Evolutionary conservation across 139 green algal genomes (phyloP).

Genomic region (Coelastrella sp.): DNA sequence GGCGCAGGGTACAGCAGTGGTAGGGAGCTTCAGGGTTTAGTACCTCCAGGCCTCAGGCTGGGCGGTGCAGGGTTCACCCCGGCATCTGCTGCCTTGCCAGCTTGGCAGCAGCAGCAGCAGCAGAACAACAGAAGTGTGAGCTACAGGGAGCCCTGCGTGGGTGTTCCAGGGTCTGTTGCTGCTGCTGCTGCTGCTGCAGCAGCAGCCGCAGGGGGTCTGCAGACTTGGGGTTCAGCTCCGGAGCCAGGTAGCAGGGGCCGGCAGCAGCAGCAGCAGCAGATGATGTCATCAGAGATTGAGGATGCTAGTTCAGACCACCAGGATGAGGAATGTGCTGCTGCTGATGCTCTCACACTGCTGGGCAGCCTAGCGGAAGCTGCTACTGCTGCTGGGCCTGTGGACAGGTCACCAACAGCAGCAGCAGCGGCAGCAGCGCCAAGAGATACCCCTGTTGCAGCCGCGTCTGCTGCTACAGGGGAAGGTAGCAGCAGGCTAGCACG

Average conservation of each 20-base stretch:
- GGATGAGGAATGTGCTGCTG: conserved; percentile 34
- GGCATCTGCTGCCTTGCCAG: not conserved
- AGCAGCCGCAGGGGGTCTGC: not conserved
- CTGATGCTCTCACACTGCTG: conserved; percentile 25
- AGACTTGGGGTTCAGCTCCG: not conserved
- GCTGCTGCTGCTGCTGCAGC: not conserved
- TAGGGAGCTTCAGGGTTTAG: not conserved
- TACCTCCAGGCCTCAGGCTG: not conserved
- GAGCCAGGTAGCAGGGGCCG: conserved; percentile 21
- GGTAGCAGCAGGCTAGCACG: conserved; percentile 12
- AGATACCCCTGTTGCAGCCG: not conserved
- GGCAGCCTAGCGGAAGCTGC: not conserved
- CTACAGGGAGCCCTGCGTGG: too few species aligned
- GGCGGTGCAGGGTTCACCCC: not conserved
- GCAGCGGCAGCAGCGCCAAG: not conserved
- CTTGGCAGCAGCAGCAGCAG: conserved; percentile 23
- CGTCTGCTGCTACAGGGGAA: not conserved
- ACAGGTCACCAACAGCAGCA: too few species aligned
- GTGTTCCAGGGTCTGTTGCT: too few species aligned
- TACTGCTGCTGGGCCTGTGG: not conserved
- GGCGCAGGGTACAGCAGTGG: not conserved
- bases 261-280: conserved; percentile 32
- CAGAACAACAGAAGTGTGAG: not conserved
- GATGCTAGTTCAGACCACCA: conserved; percentile 27
- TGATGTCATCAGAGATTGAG: not conserved